phyloP scores from a whole-genome alignment of 2,329 filamentous ascomycete species.

The Drechmeria coniospora region DNA sequence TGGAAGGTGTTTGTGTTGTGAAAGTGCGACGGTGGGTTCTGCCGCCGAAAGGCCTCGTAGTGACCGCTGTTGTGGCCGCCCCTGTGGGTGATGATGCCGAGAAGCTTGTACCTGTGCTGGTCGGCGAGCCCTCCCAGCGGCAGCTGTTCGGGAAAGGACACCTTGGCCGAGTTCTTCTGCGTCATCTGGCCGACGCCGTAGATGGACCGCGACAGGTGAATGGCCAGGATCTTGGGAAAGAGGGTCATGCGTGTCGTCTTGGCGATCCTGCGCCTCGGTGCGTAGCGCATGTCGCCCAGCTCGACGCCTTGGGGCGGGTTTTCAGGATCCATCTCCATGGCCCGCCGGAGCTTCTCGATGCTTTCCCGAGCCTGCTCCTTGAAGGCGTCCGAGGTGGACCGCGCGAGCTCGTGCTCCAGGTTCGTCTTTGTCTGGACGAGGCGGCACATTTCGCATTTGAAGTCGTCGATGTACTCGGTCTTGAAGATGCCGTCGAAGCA shows the following conservation, averaged over 20 bases:
- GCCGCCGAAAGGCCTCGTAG: slow-evolving; percentile 88
- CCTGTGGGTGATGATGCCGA: slow-evolving; percentile 84
- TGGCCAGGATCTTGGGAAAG: slow-evolving; percentile 80
- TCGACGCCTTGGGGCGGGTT: slow-evolving; percentile 53
- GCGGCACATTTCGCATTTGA: slow-evolving; percentile 85
- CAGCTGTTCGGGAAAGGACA: slow-evolving; percentile 78
- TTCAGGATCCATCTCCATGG: slow-evolving; percentile 72
- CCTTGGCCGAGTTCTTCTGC: slow-evolving; percentile 88
- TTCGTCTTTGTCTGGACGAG: slow-evolving; percentile 61
- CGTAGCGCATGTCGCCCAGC: slow-evolving; percentile 57
- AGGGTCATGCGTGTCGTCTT: slow-evolving; percentile 74
- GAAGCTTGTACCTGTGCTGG: slow-evolving; percentile 66
- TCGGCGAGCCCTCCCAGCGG: slow-evolving; percentile 66
- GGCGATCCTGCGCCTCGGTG: slow-evolving; percentile 71
- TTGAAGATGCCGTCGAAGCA: slow-evolving; percentile 94
- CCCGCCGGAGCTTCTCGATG: slow-evolving; percentile 49
- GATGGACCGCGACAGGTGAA: slow-evolving; percentile 87
- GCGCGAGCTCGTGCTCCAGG: slow-evolving; percentile 43
- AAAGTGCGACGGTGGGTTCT: slow-evolving; percentile 64
- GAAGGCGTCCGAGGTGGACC: slow-evolving; percentile 35
- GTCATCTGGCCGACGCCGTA: slow-evolving; percentile 65
- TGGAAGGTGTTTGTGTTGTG: slow-evolving; percentile 72
- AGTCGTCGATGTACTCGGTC: slow-evolving; percentile 91
- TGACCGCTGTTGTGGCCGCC: slow-evolving; percentile 93
- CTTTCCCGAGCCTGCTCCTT: slow-evolving; percentile 36